Base-by-base conservation (phyloP, 2,329 filamentous ascomycete species). In the Colletotrichum cuscutae region DNA sequence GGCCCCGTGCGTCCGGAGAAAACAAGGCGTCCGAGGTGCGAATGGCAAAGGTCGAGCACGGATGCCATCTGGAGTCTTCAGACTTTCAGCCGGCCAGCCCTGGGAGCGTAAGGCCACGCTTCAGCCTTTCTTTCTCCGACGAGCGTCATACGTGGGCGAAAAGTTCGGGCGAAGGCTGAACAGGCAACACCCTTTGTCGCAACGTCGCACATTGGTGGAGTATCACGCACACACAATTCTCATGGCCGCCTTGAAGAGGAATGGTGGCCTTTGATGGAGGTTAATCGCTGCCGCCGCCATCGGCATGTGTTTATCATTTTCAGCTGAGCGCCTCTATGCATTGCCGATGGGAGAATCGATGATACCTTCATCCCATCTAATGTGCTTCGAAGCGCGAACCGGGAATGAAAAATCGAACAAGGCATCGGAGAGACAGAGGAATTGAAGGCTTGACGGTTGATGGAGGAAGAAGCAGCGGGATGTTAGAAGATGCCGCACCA, bases 191-290 rank as follows among this genome's bases (percentile, higher is more conserved):
- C 61, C 71, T 26, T 24, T 9, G n/a, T 57, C 22, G 56, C 54
- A 49, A 61, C 60, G 71, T 70, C 66, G 71, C 71, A 61, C 24
- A 53, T 32, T 61, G 60, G 66, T 65, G 60, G 70, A 65, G 70
- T 42, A n/a, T 62, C 19, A 13, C 61, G 32, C 54, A 28, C 26
- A 28, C 26, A 12, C 24, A 8, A 15, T 5, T 12, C 24, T 57
- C 13, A 32, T 11, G 42, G 32, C 32, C 28, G 24, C 49, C 37
- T 49, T 13, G 30, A 59, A 37, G 54, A 49, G 52, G 32, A 8
- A 62, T 13, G 37, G 52, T 24, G 52, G 37, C 49, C 28, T 61
- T 53, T 32, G 22, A 19, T 42, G 53, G 24, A 56, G 22, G n/a
- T 65, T 54, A 1, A 52, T 49, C 42, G 19, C 42, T 19, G 5